Conservation (phyloP, 2,329 filamentous ascomycete genomes). For the Chalaropsis thielavioides region DNA sequence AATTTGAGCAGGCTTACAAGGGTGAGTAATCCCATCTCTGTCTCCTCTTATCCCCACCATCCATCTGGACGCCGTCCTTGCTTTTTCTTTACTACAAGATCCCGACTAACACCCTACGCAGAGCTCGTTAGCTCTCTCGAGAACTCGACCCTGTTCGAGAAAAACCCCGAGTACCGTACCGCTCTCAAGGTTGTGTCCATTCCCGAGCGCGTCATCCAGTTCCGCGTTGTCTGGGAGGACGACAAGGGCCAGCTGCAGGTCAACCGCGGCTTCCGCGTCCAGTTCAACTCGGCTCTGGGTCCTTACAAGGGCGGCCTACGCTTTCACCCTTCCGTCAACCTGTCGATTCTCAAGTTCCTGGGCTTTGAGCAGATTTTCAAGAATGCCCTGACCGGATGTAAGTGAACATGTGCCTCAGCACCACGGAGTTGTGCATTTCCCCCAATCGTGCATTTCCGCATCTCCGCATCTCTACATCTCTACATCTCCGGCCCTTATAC, state of each 20-base stretch:
- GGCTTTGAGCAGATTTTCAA: conserved; percentile 99
- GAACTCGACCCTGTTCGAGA: conserved; percentile 80
- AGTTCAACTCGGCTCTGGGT: conserved; percentile 95
- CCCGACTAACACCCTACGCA: conserved; percentile 26
- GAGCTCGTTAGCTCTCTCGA: conserved; percentile 93
- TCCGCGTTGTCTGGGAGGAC: conserved; percentile 94
- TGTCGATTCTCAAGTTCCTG: conserved; percentile 82
- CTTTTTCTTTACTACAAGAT: neutral
- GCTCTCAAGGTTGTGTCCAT: conserved; percentile 78
- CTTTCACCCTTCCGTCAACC: conserved; percentile 80
- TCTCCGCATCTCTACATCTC: too few relatives aligned
- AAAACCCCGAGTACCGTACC: conserved; percentile 87
- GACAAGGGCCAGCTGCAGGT: conserved; percentile 80
- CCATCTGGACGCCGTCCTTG: too few relatives aligned
- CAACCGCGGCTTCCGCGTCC: conserved; percentile 90
- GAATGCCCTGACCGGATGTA: conserved; percentile 91
- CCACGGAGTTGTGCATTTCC: neutral
- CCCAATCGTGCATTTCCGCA: too few relatives aligned
- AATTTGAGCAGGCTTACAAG: conserved; percentile 98
- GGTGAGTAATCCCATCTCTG: conserved; percentile 38
- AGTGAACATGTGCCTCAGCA: conserved; percentile 28
- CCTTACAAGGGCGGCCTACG: conserved; percentile 96
- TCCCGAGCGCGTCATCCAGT: conserved; percentile 91
- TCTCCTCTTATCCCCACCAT: neutral
- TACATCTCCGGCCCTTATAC: neutral